Conservation (phyloP, 306 rosid species). For the Phaseolus lunatus region DNA sequence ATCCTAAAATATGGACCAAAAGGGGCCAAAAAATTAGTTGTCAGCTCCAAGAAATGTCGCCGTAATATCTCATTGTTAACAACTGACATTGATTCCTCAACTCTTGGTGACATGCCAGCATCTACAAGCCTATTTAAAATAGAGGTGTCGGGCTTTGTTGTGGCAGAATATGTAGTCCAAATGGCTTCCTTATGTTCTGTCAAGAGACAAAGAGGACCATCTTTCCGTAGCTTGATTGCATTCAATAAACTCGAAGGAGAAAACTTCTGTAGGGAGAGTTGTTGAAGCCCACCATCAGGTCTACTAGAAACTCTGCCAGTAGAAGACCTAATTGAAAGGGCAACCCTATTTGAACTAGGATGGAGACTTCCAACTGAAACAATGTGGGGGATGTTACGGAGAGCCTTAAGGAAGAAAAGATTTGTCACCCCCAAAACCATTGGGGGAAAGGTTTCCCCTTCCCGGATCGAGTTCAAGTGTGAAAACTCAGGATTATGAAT, state of each 20-base stretch:
- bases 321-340: conserved; percentile 61
- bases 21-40: conserved; percentile 88
- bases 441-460: conserved; percentile 75
- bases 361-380: conserved; percentile 89
- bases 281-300: conserved; percentile 72
- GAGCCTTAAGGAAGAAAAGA: conserved; percentile 89
- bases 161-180: conserved; percentile 81
- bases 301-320: conserved; percentile 59
- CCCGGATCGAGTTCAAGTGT: conserved; percentile 68
- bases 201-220: conserved; percentile 93
- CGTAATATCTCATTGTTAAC: conserved; percentile 84
- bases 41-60: conserved; percentile 85
- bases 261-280: conserved; percentile 69
- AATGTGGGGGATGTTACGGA: conserved; percentile 70
- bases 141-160: conserved; percentile 85
- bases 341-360: conserved; percentile 59
- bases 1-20: conserved; percentile 88
- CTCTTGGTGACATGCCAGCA: conserved; percentile 81
- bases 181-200: conserved; percentile 95
- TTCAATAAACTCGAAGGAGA: conserved; percentile 76
- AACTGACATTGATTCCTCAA: conserved; percentile 88
- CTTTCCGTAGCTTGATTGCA: conserved; percentile 83
- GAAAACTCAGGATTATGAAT: conserved; percentile 84
- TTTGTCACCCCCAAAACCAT: conserved; percentile 89
- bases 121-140: conserved; percentile 82